These are phyloP conservation scores for Cladochytrium replicatum DNA, from an alignment of 192 early-diverging fungal genomes.

Conservation along the genomic window DNA sequence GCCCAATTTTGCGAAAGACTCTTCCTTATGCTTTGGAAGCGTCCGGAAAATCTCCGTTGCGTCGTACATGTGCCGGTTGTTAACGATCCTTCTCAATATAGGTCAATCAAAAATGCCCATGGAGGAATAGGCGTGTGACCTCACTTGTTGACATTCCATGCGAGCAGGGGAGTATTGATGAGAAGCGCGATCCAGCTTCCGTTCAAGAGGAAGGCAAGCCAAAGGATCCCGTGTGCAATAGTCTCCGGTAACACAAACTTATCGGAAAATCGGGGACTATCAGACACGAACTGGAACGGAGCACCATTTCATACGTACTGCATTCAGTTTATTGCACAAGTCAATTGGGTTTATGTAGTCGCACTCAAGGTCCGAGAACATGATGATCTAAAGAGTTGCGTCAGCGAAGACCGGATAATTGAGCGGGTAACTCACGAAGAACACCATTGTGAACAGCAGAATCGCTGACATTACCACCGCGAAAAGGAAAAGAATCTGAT, in stretches of 20 bases:
- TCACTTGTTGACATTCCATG: slow-evolving; percentile 82
- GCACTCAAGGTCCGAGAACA: slow-evolving; percentile 81
- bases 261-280: background rate
- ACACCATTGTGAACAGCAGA: slow-evolving; percentile 91
- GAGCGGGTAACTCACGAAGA: slow-evolving; percentile 57
- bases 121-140: slow-evolving; percentile 3
- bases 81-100: slow-evolving; percentile 48
- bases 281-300: background rate
- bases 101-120: background rate
- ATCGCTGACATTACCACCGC: slow-evolving; percentile 83
- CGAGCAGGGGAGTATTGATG: slow-evolving; percentile 78
- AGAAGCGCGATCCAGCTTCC: slow-evolving; percentile 81
- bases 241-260: slow-evolving; percentile 95
- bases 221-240: slow-evolving; percentile 71
- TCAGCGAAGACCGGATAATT: background rate
- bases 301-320: slow-evolving; percentile 35
- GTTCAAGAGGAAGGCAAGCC: slow-evolving; percentile 72
- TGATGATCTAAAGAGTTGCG: slow-evolving; percentile 43
- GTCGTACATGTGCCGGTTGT: slow-evolving; percentile 88
- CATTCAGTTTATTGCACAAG: slow-evolving; percentile 91
- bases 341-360: slow-evolving; percentile 99
- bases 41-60: slow-evolving; percentile 98
- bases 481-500: slow-evolving; percentile 74
- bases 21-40: slow-evolving; percentile 83
- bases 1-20: slow-evolving; percentile 92